Percentiles rank a stretch among this genome's conserved stretches.
Conservation (phyloP, 2,329 filamentous ascomycete species). For the Blumeria graminis region DNA sequence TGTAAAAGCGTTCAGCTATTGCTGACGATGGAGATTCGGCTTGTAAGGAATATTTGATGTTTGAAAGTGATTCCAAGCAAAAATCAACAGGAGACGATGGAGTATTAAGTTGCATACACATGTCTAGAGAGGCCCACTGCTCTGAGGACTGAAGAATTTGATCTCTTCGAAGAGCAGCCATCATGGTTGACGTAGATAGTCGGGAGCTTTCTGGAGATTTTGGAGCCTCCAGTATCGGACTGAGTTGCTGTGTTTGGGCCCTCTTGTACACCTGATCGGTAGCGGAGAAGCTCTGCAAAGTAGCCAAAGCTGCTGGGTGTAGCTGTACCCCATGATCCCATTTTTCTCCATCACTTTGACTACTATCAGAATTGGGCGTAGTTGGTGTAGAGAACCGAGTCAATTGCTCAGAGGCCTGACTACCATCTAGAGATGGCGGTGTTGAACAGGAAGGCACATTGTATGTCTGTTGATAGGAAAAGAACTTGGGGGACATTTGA, state of each 20-base stretch:
- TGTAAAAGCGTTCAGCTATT: slow-evolving; percentile 81
- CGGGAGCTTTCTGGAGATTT: slow-evolving; percentile 27
- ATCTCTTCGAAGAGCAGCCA: slow-evolving; percentile 42
- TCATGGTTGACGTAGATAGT: slow-evolving; percentile 33
- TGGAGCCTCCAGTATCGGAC: slow-evolving; percentile 25
- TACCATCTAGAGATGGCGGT: slow-evolving; percentile 65
- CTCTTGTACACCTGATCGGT: slow-evolving; percentile 9
- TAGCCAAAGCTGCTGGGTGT: slow-evolving; percentile 58
- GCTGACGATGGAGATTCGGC: slow-evolving; percentile 53
- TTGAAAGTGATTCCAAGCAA: slow-evolving; percentile 61
- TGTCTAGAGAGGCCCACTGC: too few relatives aligned
- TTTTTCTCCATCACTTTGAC: slow-evolving; percentile 28
- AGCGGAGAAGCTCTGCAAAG: slow-evolving; percentile 47
- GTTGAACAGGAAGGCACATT: slow-evolving; percentile 52
- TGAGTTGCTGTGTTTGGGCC: slow-evolving; percentile 22
- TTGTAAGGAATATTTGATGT: slow-evolving; percentile 64
- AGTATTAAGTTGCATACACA: too few relatives aligned
- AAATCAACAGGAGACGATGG: slow-evolving; percentile 55
- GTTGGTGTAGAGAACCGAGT: slow-evolving; percentile 62
- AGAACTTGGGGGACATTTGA: slow-evolving; percentile 49
- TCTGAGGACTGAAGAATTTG: slow-evolving; percentile 14
- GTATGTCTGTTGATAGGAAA: slow-evolving; percentile 46
- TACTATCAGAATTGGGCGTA: slow-evolving; percentile 46
- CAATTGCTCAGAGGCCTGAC: slow-evolving; percentile 68
- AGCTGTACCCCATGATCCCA: slow-evolving; percentile 52